phyloP scores from a whole-genome alignment of 495 filamentous ascomycete genomes.

The Oleoguttula mirabilis region DNA sequence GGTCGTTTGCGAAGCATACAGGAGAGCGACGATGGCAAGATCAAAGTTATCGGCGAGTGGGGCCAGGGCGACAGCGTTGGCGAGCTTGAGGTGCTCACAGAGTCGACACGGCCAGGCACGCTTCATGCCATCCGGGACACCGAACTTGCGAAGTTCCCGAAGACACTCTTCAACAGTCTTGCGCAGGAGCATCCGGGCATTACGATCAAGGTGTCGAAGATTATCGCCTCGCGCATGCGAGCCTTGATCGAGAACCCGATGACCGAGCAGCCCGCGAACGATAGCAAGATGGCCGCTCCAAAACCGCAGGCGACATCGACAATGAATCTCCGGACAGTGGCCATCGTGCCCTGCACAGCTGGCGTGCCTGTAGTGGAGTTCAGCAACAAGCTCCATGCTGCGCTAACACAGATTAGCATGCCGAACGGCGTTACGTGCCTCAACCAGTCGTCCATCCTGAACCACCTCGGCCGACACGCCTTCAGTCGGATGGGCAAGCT shows the following conservation, averaged over 20 bases:
- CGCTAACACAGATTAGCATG: constrained; percentile 76
- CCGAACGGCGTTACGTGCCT: constrained; percentile 82
- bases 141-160: constrained; percentile 89
- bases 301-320: constrained; percentile 70
- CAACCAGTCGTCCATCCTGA: constrained; percentile 85
- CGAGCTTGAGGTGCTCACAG: constrained; percentile 93
- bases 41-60: constrained; percentile 83
- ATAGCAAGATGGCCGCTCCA: constrained; percentile 39
- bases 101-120: constrained; percentile 75
- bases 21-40: constrained; percentile 64
- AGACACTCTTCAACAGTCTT: constrained; percentile 92
- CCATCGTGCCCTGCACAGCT: constrained; percentile 78
- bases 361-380: constrained; percentile 94
- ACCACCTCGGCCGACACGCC: constrained; percentile 87
- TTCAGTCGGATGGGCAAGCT: constrained; percentile 96
- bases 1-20: constrained; percentile 72
- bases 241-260: constrained; percentile 69
- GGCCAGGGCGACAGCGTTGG: constrained; percentile 97
- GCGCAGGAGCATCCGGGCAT: constrained; percentile 95
- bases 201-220: constrained; percentile 97
- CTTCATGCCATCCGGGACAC: constrained; percentile 94
- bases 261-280: constrained; percentile 37
- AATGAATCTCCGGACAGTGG: constrained; percentile 82
- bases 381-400: constrained; percentile 74
- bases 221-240: constrained; percentile 92